Base-by-base conservation (phyloP, 108 stramenopile genomes). In the Hondaea fermentalgiana region DNA sequence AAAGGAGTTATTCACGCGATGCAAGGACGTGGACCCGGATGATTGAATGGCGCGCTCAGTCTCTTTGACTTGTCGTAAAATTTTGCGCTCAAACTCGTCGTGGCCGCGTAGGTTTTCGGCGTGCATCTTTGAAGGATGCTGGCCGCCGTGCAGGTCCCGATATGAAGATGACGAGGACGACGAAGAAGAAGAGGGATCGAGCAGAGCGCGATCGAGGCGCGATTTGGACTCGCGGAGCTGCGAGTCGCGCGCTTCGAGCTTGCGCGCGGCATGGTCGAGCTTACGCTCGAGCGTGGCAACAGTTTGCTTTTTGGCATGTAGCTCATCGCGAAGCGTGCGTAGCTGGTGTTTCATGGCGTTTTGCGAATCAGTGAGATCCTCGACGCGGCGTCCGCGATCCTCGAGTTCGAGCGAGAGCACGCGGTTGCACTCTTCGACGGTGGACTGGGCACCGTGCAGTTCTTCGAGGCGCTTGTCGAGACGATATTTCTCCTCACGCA, bases 61-160 rank as follows among this genome's bases (percentile, higher is more conserved):
- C n/a, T 83, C 76, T 83, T 83, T 28, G 25, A 83, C 76, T 28
- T 83, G 76, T 12, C 76, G 45, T 6, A 21, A 35, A 12, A 83
- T 47, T 17, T 47, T 83, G n/a, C 51, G 76, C 76, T 83, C 76
- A 23, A 83, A 83, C n/a, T 83, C 76, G 28, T 83, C 76, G 51
- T 83, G 12, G n/a, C 76, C 51, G n/a, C 16, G 45, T 1, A 17
- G 35, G 2, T 35, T 35, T 35, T 35, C 35, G 35, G 35, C 35
- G 35, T 35, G 35, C 35, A 35, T 35, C 2, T 35, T 35, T 35
- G 35, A 35, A 35, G 35, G 35, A 35, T 0, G 35, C 35, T 35
- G 35, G 35, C 35, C 35, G 35, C 35, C 35, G 35, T 35, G 35
- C 35, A 35, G 35, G 35, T 35, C 35, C 35, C 35, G 35, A 35